These are phyloP conservation scores for Penicillium mononematosum DNA, from an alignment of 495 filamentous ascomycete species.

Conservation along the genomic window DNA sequence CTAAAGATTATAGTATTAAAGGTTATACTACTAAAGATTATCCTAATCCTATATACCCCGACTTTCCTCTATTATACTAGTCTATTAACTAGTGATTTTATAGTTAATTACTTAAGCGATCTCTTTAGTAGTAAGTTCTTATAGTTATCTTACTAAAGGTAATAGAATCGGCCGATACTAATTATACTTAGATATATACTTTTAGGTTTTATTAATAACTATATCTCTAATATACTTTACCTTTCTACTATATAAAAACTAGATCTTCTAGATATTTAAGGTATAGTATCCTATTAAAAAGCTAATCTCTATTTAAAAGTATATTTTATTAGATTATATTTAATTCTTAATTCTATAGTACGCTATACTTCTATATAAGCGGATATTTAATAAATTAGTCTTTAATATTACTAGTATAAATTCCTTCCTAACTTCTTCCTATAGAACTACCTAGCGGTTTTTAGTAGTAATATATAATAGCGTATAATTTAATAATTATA, in stretches of 20 bases:
- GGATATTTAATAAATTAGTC: background rate
- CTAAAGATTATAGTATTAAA: no score
- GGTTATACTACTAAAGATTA: no score
- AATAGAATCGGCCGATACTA: background rate
- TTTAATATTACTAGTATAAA: background rate
- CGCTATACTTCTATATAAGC: background rate
- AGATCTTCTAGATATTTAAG: background rate
- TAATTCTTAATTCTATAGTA: background rate
- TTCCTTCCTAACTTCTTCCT: no score
- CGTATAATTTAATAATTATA: background rate
- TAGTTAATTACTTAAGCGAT: no score
- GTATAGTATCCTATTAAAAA: background rate
- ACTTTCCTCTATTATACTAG: no score
- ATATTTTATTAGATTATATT: background rate
- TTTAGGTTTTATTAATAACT: background rate
- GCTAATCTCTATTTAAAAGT: background rate
- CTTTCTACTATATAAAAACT: background rate
- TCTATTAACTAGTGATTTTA: no score
- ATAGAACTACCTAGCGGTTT: background rate
- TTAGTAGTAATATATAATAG: background rate
- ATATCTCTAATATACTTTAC: background rate
- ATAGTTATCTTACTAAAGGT: background rate
- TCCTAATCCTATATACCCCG: no score
- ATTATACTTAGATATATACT: background rate
- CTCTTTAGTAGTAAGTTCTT: background rate